Conservation (phyloP, 768 basidiomycete genomes). For the Grammothele lineata region DNA sequence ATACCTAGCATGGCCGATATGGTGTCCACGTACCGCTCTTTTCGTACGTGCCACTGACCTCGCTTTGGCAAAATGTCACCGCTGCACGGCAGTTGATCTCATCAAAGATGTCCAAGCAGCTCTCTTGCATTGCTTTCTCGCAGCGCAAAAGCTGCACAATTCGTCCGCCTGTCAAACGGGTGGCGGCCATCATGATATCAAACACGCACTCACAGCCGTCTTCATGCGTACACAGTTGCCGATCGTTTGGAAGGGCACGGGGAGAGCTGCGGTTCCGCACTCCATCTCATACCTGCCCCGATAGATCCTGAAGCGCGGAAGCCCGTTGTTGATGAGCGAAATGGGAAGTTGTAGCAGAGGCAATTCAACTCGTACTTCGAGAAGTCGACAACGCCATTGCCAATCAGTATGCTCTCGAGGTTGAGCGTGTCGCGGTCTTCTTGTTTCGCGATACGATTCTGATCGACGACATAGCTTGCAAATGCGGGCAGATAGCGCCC, state of each 20-base stretch:
- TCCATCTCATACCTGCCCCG: constrained; percentile 43
- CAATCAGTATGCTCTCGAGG: constrained; percentile 70
- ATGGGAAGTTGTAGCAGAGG: neutral
- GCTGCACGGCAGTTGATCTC: constrained; percentile 64
- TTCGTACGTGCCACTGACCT: constrained; percentile 43
- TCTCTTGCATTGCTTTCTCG: constrained; percentile 46
- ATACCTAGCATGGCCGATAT: constrained; percentile 1
- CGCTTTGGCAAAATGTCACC: constrained; percentile 56
- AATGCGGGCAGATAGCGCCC: constrained; percentile 73
- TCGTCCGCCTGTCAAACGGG: neutral
- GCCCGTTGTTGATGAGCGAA: neutral
- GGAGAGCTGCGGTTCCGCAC: constrained; percentile 48
- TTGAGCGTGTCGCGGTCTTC: constrained; percentile 55
- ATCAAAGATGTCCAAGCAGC: constrained; percentile 67
- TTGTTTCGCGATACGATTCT: constrained; percentile 51
- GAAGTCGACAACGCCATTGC: constrained; percentile 62
- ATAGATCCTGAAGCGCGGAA: constrained; percentile 35
- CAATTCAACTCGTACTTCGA: constrained; percentile 38
- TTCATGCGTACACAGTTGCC: constrained; percentile 54
- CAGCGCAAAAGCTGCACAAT: constrained; percentile 59
- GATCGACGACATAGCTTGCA: constrained; percentile 72
- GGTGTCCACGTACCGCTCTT: constrained; percentile 36
- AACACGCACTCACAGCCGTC: constrained; percentile 48
- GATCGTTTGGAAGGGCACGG: constrained; percentile 44
- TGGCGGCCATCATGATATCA: neutral